Percentiles rank a stretch among this genome's conserved stretches.
Evolutionary conservation across 2,329 filamentous ascomycete genomes (phyloP).

Genomic region (Grosmannia clavigera): DNA sequence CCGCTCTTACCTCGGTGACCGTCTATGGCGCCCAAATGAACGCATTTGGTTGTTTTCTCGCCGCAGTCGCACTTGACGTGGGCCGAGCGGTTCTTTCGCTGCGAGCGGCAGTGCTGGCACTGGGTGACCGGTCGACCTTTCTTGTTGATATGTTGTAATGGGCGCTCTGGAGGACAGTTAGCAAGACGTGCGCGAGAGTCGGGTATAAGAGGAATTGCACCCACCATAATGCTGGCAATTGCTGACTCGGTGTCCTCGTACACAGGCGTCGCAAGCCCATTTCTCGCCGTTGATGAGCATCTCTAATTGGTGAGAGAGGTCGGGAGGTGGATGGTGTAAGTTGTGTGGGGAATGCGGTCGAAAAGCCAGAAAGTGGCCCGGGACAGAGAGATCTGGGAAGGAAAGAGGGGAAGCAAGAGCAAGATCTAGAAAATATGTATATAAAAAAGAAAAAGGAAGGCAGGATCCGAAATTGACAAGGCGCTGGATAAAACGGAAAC

Average conservation of each 20-base stretch:
- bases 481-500: not conserved
- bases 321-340: not conserved
- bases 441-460: not conserved
- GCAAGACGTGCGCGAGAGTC: not conserved
- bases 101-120: constrained; percentile 89
- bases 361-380: not conserved
- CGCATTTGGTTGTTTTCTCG: constrained; percentile 69
- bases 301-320: constrained; percentile 11
- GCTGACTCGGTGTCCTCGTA: constrained; percentile 96
- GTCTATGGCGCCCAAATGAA: constrained; percentile 43
- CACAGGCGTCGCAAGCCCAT: constrained; percentile 95
- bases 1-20: constrained; percentile 44
- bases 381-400: not conserved
- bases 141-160: constrained; percentile 88
- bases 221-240: constrained; percentile 93
- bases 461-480: not conserved
- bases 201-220: constrained; percentile 22
- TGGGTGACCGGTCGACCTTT: constrained; percentile 96
- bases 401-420: not conserved
- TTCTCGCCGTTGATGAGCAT: constrained; percentile 95
- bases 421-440: not conserved
- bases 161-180: constrained; percentile 55
- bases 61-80: constrained; percentile 96
- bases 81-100: constrained; percentile 90
- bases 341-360: not conserved